phyloP scores from a whole-genome alignment of 768 basidiomycete genomes.

The Megacollybia marginata region DNA sequence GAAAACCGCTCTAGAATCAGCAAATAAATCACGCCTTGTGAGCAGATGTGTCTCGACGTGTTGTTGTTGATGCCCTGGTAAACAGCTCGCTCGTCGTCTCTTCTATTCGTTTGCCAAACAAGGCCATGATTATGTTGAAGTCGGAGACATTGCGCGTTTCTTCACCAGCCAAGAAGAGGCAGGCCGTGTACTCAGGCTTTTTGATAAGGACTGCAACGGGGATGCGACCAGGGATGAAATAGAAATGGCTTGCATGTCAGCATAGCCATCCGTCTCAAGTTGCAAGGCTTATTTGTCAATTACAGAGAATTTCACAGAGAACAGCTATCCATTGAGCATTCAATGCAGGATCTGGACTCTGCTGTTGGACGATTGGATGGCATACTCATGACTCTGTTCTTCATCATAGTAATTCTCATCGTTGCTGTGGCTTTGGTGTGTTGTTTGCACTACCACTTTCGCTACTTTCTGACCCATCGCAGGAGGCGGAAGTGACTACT shows the following conservation, averaged over 20 bases:
- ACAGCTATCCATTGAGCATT: constrained; percentile 74
- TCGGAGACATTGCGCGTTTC: constrained; percentile 64
- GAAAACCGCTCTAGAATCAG: constrained; percentile 67
- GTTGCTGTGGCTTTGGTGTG: constrained; percentile 73
- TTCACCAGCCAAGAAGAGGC: constrained; percentile 66
- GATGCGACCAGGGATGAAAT: constrained; percentile 66
- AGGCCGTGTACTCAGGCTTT: constrained; percentile 57
- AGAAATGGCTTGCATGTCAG: constrained; percentile 67
- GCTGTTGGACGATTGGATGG: constrained; percentile 83
- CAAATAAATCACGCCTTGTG: constrained; percentile 73
- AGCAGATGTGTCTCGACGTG: constrained; percentile 3
- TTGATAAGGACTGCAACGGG: constrained; percentile 69
- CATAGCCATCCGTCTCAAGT: too few species aligned
- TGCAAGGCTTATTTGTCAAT: background rate
- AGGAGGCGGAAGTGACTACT: constrained; percentile 70
- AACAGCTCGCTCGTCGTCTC: constrained; percentile 71
- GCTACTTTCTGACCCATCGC: constrained; percentile 8
- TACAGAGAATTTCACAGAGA: constrained; percentile 77
- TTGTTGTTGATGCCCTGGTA: background rate
- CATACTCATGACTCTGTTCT: constrained; percentile 77
- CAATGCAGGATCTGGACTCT: constrained; percentile 85
- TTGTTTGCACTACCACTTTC: constrained; percentile 1
- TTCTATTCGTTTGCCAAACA: constrained; percentile 78
- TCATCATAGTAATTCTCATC: constrained; percentile 66
- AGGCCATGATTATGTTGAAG: constrained; percentile 47